Conservation (phyloP, 768 basidiomycete species). For the Termitomyces sp. region DNA sequence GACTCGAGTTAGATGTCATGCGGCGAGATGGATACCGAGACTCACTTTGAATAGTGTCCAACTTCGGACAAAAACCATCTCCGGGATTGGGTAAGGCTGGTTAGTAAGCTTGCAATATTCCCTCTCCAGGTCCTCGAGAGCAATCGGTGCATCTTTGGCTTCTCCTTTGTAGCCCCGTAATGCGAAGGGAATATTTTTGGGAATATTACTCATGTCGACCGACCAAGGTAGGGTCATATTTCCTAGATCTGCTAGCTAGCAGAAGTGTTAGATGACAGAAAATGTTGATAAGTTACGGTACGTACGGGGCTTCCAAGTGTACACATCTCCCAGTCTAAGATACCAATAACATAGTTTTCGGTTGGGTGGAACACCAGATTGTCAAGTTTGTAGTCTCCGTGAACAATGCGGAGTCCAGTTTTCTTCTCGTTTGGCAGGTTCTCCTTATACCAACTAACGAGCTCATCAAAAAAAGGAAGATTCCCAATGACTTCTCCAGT, state of each 20-base stretch:
- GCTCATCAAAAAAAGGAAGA: conserved; percentile 71
- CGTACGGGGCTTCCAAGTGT: conserved; percentile 88
- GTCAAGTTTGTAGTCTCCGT: conserved; percentile 98
- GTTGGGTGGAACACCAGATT: conserved; percentile 94
- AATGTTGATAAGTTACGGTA: conserved; percentile 6
- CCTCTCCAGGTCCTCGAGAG: conserved; percentile 69
- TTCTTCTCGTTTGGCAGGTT: conserved; percentile 77
- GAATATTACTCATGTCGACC: conserved; percentile 42
- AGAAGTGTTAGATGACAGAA: neutral
- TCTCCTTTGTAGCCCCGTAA: conserved; percentile 66
- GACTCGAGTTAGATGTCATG: neutral
- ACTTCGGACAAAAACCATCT: conserved; percentile 78
- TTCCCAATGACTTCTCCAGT: conserved; percentile 55
- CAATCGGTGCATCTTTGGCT: conserved; percentile 52
- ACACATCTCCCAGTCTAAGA: conserved; percentile 97
- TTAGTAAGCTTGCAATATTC: conserved; percentile 72
- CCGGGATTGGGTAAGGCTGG: conserved; percentile 70
- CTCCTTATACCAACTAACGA: conserved; percentile 72
- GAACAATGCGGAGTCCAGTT: conserved; percentile 81
- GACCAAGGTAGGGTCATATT: conserved; percentile 89
- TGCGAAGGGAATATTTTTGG: conserved; percentile 18
- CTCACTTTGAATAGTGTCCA: conserved; percentile 84
- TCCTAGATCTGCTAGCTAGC: conserved; percentile 79
- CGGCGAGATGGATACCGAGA: neutral
- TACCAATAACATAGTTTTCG: conserved; percentile 89